phyloP scores from a whole-genome alignment of 2,329 filamentous ascomycete species.

The Ceratocystis cacaofunesta region DNA sequence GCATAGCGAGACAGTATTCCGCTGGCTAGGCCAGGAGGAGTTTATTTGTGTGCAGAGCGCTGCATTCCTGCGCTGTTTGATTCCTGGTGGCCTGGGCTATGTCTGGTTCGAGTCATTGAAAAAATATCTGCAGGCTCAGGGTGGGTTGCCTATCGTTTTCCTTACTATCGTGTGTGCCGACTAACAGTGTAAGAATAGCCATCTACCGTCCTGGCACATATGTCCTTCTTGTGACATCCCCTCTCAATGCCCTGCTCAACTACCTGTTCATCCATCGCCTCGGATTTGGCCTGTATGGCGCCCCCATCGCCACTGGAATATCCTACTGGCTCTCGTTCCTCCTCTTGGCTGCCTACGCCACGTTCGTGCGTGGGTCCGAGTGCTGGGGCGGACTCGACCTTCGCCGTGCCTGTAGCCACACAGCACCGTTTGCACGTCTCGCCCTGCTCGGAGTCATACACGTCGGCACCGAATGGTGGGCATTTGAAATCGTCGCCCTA shows the following conservation, averaged over 20 bases:
- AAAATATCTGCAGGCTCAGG: constrained; percentile 78
- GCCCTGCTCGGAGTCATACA: constrained; percentile 65
- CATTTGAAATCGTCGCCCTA: constrained; percentile 78
- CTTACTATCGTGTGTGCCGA: neutral
- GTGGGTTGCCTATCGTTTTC: constrained; percentile 31
- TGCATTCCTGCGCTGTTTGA: constrained; percentile 55
- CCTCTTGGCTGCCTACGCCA: constrained; percentile 57
- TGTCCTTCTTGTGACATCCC: constrained; percentile 67
- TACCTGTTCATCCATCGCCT: constrained; percentile 64
- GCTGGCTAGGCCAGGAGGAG: constrained; percentile 59
- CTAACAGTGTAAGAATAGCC: constrained; percentile 19
- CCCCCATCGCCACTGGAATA: constrained; percentile 67
- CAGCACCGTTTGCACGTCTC: constrained; percentile 56
- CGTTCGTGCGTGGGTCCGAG: constrained; percentile 53
- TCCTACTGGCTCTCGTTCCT: constrained; percentile 77
- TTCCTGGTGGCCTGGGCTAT: constrained; percentile 72
- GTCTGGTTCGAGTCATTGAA: constrained; percentile 80
- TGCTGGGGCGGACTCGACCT: constrained; percentile 66
- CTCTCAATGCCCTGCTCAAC: constrained; percentile 66
- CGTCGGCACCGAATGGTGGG: constrained; percentile 89
- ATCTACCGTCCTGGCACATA: constrained; percentile 76
- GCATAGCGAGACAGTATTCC: constrained; percentile 60
- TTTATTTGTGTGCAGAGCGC: constrained; percentile 61
- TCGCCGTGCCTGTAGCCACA: constrained; percentile 47
- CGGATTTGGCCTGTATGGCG: constrained; percentile 58